These are phyloP conservation scores for Dothidotthia symphoricarpi DNA, from an alignment of 2,329 filamentous ascomycete species.

Conservation along the genomic window DNA sequence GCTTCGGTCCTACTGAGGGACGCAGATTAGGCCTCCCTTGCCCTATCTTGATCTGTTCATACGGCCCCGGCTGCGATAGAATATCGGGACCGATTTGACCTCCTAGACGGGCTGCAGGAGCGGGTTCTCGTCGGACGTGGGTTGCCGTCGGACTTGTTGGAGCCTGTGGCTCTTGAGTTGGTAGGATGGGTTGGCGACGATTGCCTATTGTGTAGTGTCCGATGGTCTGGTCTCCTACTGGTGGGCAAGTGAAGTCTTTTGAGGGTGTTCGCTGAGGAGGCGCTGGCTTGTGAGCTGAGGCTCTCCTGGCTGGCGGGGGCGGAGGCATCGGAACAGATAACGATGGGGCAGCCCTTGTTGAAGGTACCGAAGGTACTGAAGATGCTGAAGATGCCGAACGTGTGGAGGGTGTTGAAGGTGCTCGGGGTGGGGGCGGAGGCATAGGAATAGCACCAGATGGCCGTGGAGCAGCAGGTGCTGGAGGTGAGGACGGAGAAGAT, in stretches of 20 bases:
- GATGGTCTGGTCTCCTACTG: constrained; percentile 18
- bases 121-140: constrained; percentile 8
- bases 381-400: no score
- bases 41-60: constrained; percentile 1
- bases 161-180: constrained; percentile 19
- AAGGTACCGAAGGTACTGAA: no score
- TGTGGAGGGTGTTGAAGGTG: constrained; percentile 1
- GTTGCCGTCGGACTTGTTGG: constrained; percentile 3
- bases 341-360: neutral
- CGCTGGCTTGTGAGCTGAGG: constrained; percentile 3
- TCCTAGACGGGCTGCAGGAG: constrained; percentile 18
- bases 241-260: constrained; percentile 17
- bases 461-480: no score
- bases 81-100: neutral
- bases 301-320: neutral
- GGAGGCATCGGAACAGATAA: neutral
- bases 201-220: constrained; percentile 22
- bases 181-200: constrained; percentile 22
- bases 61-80: neutral
- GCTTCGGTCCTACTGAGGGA: constrained; percentile 2
- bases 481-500: no score
- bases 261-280: constrained; percentile 5
- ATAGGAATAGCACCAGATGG: neutral
- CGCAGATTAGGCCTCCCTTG: constrained; percentile 4
- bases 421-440: constrained; percentile 6